phyloP scores from a whole-genome alignment of 2,329 filamentous ascomycete genomes.

The Diaporthe australafricana region DNA sequence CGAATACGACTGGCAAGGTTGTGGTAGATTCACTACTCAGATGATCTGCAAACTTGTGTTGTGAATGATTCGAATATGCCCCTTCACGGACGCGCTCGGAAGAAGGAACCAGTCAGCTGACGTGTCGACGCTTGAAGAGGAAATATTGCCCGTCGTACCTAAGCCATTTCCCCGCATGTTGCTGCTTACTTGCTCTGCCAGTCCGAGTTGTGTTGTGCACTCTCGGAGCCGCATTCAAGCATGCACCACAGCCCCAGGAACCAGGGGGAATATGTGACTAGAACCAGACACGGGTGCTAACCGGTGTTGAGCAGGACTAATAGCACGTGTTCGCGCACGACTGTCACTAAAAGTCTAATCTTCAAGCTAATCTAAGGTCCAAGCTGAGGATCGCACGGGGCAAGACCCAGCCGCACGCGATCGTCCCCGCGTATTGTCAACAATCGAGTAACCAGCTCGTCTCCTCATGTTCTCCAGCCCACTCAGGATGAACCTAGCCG shows the following conservation, averaged over 20 bases:
- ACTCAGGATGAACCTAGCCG: not conserved
- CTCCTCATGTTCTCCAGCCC: not conserved
- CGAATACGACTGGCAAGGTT: constrained; percentile 20
- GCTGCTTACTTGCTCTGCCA: not conserved
- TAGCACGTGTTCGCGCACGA: constrained; percentile 4
- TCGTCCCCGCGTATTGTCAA: not conserved
- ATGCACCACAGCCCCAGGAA: constrained; percentile 2
- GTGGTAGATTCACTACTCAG: constrained; percentile 5
- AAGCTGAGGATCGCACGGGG: not conserved
- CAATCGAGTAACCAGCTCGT: not conserved
- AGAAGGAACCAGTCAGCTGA: constrained; percentile 14
- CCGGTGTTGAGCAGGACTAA: not conserved
- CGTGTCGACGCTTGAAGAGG: constrained; percentile 17
- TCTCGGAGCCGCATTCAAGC: not conserved
- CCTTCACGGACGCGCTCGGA: constrained; percentile 7
- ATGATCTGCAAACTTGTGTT: not conserved
- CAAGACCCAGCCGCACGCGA: not conserved
- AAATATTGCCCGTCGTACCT: constrained; percentile 17
- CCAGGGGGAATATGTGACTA: not conserved
- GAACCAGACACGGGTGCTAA: not conserved
- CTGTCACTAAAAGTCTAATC: constrained; percentile 14
- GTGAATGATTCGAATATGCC: constrained; percentile 12
- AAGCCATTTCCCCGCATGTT: constrained; percentile 17
- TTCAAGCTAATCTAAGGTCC: not conserved
- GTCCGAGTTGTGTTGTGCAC: not conserved